Evolutionary conservation across 192 early-diverging fungal species (phyloP).

Genomic region (Backusella mclennaniae): DNA sequence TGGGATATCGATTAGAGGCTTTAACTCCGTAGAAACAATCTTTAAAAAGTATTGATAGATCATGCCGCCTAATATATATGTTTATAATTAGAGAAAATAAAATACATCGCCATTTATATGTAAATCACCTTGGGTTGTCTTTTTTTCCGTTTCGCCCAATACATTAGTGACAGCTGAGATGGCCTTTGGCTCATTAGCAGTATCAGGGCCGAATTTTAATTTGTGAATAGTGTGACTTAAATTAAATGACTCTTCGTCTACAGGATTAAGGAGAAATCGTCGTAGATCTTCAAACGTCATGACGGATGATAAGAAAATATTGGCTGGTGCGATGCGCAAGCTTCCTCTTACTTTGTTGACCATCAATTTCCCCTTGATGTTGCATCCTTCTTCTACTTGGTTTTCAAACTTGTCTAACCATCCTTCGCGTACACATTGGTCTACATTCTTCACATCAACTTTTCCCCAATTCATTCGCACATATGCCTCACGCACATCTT

Average conservation of each 20-base stretch:
- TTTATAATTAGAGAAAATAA: background rate
- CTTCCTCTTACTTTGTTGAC: constrained; percentile 95
- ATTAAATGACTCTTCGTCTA: constrained; percentile 61
- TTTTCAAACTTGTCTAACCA: constrained; percentile 70
- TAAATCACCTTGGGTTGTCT: constrained; percentile 45
- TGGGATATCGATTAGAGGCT: constrained; percentile 63
- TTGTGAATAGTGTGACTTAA: constrained; percentile 82
- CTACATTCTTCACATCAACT: constrained; percentile 66
- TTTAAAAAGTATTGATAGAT: constrained; percentile 94
- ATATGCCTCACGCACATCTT: constrained; percentile 87
- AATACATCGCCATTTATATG: background rate
- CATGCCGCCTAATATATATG: constrained; percentile 39
- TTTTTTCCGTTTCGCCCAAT: constrained; percentile 62
- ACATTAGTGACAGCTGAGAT: constrained; percentile 52
- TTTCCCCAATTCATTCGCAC: constrained; percentile 82
- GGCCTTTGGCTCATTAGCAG: constrained; percentile 14
- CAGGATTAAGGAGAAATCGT: constrained; percentile 43
- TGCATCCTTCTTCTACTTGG: constrained; percentile 89
- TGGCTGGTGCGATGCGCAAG: constrained; percentile 90
- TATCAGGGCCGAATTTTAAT: constrained; percentile 73
- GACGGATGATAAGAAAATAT: constrained; percentile 61
- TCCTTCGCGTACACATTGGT: constrained; percentile 90
- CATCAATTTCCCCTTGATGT: constrained; percentile 71
- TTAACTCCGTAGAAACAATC: constrained; percentile 85
- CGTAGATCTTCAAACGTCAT: constrained; percentile 81